Conservation (phyloP, 305 asterid genomes). For the Fraxinus platypoda region DNA sequence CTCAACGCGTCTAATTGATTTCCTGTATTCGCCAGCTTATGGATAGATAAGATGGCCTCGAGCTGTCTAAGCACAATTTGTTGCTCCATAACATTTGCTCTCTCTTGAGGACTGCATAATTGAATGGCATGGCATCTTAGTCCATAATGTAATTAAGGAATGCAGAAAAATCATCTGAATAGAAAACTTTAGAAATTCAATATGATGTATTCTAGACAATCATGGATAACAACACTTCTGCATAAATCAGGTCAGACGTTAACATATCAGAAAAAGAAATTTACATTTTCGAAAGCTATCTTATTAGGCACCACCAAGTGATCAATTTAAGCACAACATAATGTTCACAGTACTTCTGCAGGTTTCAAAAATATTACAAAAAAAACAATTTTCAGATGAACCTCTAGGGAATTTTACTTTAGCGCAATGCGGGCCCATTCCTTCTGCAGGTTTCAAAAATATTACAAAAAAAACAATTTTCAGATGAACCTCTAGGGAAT, state of each 20-base stretch:
- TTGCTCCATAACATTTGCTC: constrained; percentile 75
- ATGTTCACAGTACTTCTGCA: background rate
- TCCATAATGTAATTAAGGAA: background rate
- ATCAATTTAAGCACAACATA: background rate
- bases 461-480: background rate
- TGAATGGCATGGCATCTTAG: constrained; percentile 6
- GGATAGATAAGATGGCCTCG: constrained; percentile 74
- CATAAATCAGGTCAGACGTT: background rate
- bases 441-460: background rate
- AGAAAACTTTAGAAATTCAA: background rate
- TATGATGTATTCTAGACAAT: background rate
- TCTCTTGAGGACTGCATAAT: constrained; percentile 77
- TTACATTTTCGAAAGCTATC: background rate
- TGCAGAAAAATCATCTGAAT: background rate
- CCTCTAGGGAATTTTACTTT: background rate
- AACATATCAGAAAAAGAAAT: background rate
- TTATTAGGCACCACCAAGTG: background rate
- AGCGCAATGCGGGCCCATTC: background rate
- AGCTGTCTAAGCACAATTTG: constrained; percentile 88
- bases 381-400: background rate
- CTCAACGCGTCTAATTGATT: constrained; percentile 74
- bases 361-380: background rate
- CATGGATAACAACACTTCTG: background rate
- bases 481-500: background rate
- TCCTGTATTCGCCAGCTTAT: constrained; percentile 68